Conservation (phyloP, 2,329 filamentous ascomycete species). For the Chalara sp. region DNA sequence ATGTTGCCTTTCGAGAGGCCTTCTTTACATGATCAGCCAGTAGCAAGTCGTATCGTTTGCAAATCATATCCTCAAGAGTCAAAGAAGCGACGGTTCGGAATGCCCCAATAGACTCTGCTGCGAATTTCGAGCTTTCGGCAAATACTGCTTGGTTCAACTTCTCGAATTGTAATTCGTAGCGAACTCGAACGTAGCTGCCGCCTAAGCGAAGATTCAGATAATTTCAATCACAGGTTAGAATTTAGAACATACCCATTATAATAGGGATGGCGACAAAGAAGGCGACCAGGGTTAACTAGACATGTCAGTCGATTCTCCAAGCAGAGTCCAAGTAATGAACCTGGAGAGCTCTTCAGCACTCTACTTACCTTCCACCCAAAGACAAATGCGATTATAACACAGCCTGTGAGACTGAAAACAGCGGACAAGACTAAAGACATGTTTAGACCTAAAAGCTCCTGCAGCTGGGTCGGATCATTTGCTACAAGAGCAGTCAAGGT, state of each 20-base stretch:
- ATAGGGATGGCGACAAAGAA: constrained; percentile 51
- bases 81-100: constrained; percentile 56
- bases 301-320: too few species aligned
- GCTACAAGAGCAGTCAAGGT: constrained; percentile 39
- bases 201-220: constrained; percentile 3
- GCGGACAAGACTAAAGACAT: constrained; percentile 52
- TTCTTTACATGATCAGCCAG: constrained; percentile 39
- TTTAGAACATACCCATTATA: constrained; percentile 28
- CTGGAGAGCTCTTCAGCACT: too few species aligned
- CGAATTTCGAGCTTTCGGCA: constrained; percentile 55
- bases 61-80: constrained; percentile 53
- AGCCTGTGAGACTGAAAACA: constrained; percentile 58
- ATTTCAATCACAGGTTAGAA: neutral
- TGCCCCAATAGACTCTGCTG: constrained; percentile 53
- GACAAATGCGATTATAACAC: constrained; percentile 58
- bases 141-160: constrained; percentile 50
- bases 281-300: constrained; percentile 53
- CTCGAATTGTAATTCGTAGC: constrained; percentile 51
- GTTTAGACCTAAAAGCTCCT: constrained; percentile 42
- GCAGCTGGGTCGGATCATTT: constrained; percentile 41
- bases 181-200: constrained; percentile 39
- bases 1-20: constrained; percentile 41
- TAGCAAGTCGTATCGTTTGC: constrained; percentile 39
- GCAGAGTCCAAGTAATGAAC: too few species aligned
- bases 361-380: constrained; percentile 60